phyloP scores from a whole-genome alignment of 2,329 filamentous ascomycete genomes.

The Ophioceras dolichostomum region DNA sequence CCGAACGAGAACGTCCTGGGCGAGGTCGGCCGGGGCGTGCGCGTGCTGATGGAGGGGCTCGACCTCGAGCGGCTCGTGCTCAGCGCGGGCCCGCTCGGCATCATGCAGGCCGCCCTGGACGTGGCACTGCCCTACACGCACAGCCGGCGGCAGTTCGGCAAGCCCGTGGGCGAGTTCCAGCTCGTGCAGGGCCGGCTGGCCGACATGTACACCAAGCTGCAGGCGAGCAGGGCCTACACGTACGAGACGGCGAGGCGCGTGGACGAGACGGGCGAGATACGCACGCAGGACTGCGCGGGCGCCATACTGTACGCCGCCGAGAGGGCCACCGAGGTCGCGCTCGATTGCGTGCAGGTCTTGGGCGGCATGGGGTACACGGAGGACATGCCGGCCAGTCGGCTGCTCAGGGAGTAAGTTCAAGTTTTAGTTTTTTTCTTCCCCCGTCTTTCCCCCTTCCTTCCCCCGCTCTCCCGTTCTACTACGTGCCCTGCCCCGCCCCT shows the following conservation, averaged over 20 bases:
- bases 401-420: conserved; percentile 54
- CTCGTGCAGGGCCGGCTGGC: conserved; percentile 86
- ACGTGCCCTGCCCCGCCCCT: too few species aligned
- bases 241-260: conserved; percentile 70
- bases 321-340: conserved; percentile 71
- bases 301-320: conserved; percentile 91
- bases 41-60: conserved; percentile 89
- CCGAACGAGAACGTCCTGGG: conserved; percentile 74
- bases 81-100: conserved; percentile 76
- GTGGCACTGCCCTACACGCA: conserved; percentile 81
- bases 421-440: not conserved
- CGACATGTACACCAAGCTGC: conserved; percentile 94
- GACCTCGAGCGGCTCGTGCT: conserved; percentile 90
- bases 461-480: not conserved
- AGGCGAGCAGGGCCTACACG: conserved; percentile 75
- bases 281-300: conserved; percentile 87
- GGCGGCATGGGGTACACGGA: conserved; percentile 95
- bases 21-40: conserved; percentile 66
- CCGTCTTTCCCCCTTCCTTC: not conserved
- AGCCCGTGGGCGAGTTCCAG: conserved; percentile 83
- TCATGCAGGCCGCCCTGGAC: conserved; percentile 90
- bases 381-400: conserved; percentile 79
- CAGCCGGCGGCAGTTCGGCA: conserved; percentile 76
- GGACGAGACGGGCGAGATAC: conserved; percentile 61
- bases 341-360: conserved; percentile 84